Conservation (phyloP, 768 basidiomycete species). For the Naganishia vishniacii region DNA sequence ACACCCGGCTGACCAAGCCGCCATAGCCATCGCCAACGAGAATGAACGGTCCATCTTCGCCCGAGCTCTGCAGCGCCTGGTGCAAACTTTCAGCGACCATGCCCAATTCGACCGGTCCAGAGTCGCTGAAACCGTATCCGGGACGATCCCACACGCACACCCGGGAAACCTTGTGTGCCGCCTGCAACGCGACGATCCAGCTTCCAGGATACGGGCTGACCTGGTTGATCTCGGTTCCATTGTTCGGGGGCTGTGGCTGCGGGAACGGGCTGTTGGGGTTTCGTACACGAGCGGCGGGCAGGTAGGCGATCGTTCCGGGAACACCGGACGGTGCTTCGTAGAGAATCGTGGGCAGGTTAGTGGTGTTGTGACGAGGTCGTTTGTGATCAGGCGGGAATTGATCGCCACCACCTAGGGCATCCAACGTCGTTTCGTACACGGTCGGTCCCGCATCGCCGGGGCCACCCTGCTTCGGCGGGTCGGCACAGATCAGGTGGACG, state of each 20-base stretch:
- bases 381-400: conserved; percentile 25
- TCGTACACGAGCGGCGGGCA: conserved; percentile 36
- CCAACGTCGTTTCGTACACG: background rate
- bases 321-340: conserved; percentile 47
- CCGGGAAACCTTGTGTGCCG: conserved; percentile 37
- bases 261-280: conserved; percentile 30
- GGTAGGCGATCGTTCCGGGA: conserved; percentile 41
- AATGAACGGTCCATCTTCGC: conserved; percentile 33
- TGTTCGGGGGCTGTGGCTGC: conserved; percentile 25
- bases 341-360: conserved; percentile 39
- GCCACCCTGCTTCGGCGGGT: conserved; percentile 27
- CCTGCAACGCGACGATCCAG: conserved; percentile 45
- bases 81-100: conserved; percentile 41
- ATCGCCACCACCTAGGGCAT: background rate
- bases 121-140: conserved; percentile 48
- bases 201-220: conserved; percentile 36
- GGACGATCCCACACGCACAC: conserved; percentile 49
- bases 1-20: conserved; percentile 42
- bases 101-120: conserved; percentile 39
- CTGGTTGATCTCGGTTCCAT: conserved; percentile 26
- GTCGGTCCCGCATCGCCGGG: background rate
- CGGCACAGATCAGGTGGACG: conserved; percentile 42
- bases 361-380: conserved; percentile 8
- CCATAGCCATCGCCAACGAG: conserved; percentile 48
- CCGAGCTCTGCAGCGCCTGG: conserved; percentile 32